phyloP scores from a whole-genome alignment of 2,329 filamentous ascomycete genomes.

The Geosmithia morbida region DNA sequence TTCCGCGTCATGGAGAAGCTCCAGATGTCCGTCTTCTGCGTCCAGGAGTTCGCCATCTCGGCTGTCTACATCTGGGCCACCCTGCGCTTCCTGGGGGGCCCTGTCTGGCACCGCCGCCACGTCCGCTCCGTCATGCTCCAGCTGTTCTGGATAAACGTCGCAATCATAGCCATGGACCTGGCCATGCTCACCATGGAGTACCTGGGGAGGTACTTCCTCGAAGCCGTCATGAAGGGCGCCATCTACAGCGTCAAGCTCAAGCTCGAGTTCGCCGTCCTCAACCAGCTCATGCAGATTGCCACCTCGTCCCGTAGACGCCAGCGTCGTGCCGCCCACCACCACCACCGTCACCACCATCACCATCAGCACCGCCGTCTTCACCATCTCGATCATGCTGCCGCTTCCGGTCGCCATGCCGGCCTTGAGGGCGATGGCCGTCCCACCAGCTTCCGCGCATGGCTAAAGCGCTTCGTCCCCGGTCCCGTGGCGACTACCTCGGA shows the following conservation, averaged over 20 bases:
- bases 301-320: neutral
- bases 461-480: neutral
- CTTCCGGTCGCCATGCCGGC: no score
- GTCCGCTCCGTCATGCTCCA: constrained; percentile 9
- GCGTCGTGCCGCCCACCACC: neutral
- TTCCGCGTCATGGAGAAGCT: constrained; percentile 29
- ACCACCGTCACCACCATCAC: no score
- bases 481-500: neutral
- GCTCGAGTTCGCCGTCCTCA: constrained; percentile 21
- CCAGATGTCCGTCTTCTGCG: constrained; percentile 32
- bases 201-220: constrained; percentile 7
- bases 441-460: neutral
- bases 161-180: constrained; percentile 22
- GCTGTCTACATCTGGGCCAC: constrained; percentile 34
- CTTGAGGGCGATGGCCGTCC: no score
- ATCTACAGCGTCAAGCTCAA: constrained; percentile 21
- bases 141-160: constrained; percentile 22
- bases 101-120: neutral
- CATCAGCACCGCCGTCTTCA: neutral
- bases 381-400: neutral
- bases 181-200: constrained; percentile 12
- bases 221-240: constrained; percentile 11
- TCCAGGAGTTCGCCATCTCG: constrained; percentile 34
- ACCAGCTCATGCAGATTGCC: constrained; percentile 6
- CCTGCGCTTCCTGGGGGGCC: constrained; percentile 20